These are phyloP conservation scores for Porphyrellus cyaneotinctus DNA, from an alignment of 768 basidiomycete genomes.

Conservation along the genomic window DNA sequence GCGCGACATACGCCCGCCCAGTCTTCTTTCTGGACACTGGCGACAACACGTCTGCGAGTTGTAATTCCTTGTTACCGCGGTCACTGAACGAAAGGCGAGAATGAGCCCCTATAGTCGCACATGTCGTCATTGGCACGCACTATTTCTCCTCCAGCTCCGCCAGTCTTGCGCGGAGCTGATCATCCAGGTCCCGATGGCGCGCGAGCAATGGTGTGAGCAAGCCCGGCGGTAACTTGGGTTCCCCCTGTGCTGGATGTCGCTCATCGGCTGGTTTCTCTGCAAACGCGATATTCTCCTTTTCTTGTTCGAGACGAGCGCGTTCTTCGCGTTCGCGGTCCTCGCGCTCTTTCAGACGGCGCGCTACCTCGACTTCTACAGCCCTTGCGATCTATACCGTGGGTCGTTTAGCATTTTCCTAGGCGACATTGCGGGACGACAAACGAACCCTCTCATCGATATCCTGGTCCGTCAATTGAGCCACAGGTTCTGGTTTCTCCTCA, in stretches of 20 bases:
- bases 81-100: slow-evolving; percentile 39
- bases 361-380: slow-evolving; percentile 72
- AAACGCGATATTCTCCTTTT: slow-evolving; percentile 24
- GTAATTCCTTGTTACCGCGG: slow-evolving; percentile 54
- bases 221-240: slow-evolving; percentile 28
- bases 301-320: slow-evolving; percentile 21
- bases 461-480: slow-evolving; percentile 48
- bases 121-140: slow-evolving; percentile 40
- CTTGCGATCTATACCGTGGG: slow-evolving; percentile 51
- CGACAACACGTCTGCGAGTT: slow-evolving; percentile 60
- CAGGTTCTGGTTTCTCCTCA: slow-evolving; percentile 13
- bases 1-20: slow-evolving; percentile 77
- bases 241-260: slow-evolving; percentile 3
- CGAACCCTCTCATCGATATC: slow-evolving; percentile 71
- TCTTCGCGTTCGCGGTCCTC: slow-evolving; percentile 35
- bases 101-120: slow-evolving; percentile 14
- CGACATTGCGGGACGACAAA: neutral
- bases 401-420: neutral
- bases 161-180: slow-evolving; percentile 59
- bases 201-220: slow-evolving; percentile 60
- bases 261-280: neutral
- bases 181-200: slow-evolving; percentile 64
- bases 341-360: slow-evolving; percentile 53
- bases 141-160: slow-evolving; percentile 70
- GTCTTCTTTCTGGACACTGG: slow-evolving; percentile 78